These are phyloP conservation scores for Cystofilobasidium macerans DNA, from an alignment of 768 basidiomycete genomes.

Conservation along the genomic window DNA sequence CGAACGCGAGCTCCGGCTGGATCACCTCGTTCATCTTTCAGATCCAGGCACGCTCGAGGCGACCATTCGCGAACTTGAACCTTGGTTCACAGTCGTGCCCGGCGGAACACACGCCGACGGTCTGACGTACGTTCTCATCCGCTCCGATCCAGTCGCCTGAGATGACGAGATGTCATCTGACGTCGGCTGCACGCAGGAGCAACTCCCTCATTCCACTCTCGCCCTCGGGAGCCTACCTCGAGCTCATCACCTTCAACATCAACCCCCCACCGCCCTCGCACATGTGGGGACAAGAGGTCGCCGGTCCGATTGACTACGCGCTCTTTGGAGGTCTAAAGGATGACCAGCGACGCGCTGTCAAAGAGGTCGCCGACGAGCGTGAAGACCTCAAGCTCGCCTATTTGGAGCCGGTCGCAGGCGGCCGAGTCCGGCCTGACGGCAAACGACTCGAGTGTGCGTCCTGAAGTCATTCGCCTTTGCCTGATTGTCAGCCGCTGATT, in stretches of 20 bases:
- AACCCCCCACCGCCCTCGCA: not conserved
- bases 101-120: conserved; percentile 4
- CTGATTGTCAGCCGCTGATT: not conserved
- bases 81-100: not conserved
- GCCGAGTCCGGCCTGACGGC: not conserved
- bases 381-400: not conserved
- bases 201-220: not conserved
- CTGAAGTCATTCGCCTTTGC: not conserved
- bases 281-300: not conserved
- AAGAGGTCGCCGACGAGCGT: not conserved
- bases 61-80: not conserved
- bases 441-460: not conserved
- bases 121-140: not conserved
- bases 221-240: not conserved
- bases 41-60: not conserved
- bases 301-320: not conserved
- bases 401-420: not conserved
- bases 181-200: not conserved
- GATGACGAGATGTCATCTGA: not conserved
- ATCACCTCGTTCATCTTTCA: conserved; percentile 8
- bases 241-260: conserved; percentile 2
- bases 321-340: not conserved
- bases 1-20: not conserved
- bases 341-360: not conserved
- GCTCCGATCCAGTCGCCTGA: not conserved